Evolutionary conservation across 2,329 filamentous ascomycete genomes (phyloP).

Genomic region (Hymenoscyphus occultus): DNA sequence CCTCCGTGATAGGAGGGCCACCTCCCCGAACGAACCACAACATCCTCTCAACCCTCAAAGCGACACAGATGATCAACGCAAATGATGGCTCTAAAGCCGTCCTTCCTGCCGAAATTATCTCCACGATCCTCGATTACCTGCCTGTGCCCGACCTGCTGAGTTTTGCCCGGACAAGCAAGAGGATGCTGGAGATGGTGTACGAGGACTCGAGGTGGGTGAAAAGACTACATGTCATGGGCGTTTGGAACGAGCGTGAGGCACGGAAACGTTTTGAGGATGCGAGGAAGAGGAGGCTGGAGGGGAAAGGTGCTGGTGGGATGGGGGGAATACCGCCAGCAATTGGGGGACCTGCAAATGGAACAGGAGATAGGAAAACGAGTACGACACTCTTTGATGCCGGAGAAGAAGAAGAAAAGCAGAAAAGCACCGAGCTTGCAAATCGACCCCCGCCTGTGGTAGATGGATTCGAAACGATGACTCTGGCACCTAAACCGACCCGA

Average conservation of each 20-base stretch:
- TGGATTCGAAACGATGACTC: constrained; percentile 75
- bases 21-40: constrained; percentile 39
- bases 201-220: constrained; percentile 95
- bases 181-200: constrained; percentile 97
- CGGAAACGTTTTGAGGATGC: constrained; percentile 75
- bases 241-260: constrained; percentile 89
- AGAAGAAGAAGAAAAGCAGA: constrained; percentile 59
- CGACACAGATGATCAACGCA: constrained; percentile 71
- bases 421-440: constrained; percentile 30
- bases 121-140: constrained; percentile 83
- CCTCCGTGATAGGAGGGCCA: constrained; percentile 25
- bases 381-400: constrained; percentile 73
- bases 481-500: constrained; percentile 36
- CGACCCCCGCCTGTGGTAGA: constrained; percentile 46
- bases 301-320: constrained; percentile 32
- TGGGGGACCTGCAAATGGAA: constrained; percentile 1
- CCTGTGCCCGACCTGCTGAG: constrained; percentile 80
- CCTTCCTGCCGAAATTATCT: constrained; percentile 86
- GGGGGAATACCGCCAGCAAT: constrained; percentile 2
- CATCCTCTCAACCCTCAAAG: constrained; percentile 74
- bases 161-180: constrained; percentile 79
- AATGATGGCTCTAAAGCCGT: constrained; percentile 57
- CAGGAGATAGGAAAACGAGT: constrained; percentile 39
- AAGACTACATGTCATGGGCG: constrained; percentile 78
- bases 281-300: constrained; percentile 50